Percentiles rank a stretch among this genome's conserved stretches.
Conservation (phyloP, 2,329 filamentous ascomycete species). For the Exserohilum turcica region DNA sequence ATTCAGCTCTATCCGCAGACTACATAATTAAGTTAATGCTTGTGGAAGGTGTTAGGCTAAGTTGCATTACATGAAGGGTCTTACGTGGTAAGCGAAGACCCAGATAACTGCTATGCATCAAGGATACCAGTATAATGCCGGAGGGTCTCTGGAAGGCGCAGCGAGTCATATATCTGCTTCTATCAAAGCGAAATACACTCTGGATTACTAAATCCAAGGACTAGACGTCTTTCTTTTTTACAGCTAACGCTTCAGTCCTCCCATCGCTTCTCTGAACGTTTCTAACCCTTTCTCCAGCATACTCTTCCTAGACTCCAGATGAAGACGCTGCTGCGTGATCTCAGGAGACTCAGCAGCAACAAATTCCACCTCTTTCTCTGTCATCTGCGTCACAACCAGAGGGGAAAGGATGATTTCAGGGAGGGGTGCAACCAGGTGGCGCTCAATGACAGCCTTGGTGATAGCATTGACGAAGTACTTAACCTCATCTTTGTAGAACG, state of each 20-base stretch:
- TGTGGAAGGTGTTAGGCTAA: background rate
- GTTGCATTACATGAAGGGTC: background rate
- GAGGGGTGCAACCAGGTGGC: slow-evolving; percentile 42
- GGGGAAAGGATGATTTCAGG: slow-evolving; percentile 39
- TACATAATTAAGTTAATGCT: background rate
- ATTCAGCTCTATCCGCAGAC: background rate
- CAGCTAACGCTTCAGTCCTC: slow-evolving; percentile 20
- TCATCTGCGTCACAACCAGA: slow-evolving; percentile 34
- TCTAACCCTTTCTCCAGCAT: slow-evolving; percentile 46
- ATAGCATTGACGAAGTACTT: slow-evolving; percentile 47
- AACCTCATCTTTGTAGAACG: slow-evolving; percentile 48
- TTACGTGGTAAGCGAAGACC: background rate
- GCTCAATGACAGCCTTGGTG: slow-evolving; percentile 48
- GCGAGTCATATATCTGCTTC: no score
- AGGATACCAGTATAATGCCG: background rate
- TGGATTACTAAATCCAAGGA: no score
- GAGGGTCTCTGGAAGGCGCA: background rate
- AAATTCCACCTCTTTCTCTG: slow-evolving; percentile 41
- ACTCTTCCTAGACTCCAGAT: slow-evolving; percentile 34
- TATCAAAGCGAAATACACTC: no score
- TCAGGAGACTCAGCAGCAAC: slow-evolving; percentile 45
- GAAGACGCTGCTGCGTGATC: slow-evolving; percentile 29
- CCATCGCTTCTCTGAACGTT: slow-evolving; percentile 39
- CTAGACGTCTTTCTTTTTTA: no score
- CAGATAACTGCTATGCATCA: background rate